Evolutionary conservation across 305 asterid species (phyloP).

Genomic region (Fraxinus dipetala): DNA sequence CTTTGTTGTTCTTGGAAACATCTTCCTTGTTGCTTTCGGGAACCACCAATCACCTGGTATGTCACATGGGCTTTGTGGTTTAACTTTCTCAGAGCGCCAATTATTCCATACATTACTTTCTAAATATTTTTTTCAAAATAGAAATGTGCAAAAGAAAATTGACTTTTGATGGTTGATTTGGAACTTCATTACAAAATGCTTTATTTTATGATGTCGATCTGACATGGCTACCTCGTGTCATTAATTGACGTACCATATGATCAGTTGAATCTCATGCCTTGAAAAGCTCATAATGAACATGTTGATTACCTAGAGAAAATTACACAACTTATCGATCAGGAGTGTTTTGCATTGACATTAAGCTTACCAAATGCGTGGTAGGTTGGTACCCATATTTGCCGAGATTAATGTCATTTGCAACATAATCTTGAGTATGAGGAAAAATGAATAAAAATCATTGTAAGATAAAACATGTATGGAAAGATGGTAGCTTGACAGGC

Average conservation of each 20-base stretch:
- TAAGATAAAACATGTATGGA: neutral
- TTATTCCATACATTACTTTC: constrained; percentile 7
- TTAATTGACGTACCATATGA: neutral
- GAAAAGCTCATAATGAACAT: neutral
- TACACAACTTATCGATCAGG: neutral
- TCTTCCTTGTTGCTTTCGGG: constrained; percentile 96
- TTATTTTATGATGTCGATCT: neutral
- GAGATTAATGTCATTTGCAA: neutral
- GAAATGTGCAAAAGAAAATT: neutral
- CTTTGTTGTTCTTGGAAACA: constrained; percentile 90
- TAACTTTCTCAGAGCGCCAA: constrained; percentile 18
- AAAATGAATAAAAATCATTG: neutral
- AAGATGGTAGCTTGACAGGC: neutral
- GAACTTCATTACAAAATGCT: neutral
- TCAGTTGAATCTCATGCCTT: neutral
- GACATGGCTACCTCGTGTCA: constrained; percentile 1
- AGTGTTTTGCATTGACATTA: neutral
- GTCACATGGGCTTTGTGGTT: constrained; percentile 24
- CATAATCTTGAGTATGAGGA: neutral
- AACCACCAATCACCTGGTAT: constrained; percentile 98
- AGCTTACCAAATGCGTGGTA: neutral
- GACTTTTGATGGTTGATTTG: constrained; percentile 6
- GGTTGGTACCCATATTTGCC: neutral
- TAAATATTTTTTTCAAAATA: neutral
- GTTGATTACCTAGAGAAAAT: neutral